These are phyloP conservation scores for Quercus variabilis DNA, from an alignment of 306 rosid species.

Conservation along the genomic window DNA sequence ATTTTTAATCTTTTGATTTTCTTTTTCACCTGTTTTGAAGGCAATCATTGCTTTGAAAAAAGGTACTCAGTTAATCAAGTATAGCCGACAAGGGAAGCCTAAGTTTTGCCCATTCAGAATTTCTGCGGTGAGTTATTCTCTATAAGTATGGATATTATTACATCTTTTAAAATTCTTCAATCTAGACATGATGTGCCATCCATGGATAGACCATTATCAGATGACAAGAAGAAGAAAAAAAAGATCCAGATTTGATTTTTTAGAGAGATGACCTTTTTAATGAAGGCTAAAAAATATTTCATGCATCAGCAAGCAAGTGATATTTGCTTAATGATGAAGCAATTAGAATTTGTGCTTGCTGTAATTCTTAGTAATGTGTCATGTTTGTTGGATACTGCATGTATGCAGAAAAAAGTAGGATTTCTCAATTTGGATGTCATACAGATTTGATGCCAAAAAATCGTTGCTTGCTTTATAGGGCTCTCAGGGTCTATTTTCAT, in stretches of 20 bases:
- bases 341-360: not conserved
- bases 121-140: constrained; percentile 56
- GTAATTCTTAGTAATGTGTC: not conserved
- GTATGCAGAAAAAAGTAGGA: no score
- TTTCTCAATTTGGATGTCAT: no score
- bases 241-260: not conserved
- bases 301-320: not conserved
- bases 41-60: constrained; percentile 62
- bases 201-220: not conserved
- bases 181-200: not conserved
- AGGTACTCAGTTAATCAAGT: constrained; percentile 79
- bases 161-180: not conserved
- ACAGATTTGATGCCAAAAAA: no score
- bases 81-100: constrained; percentile 83
- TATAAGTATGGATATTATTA: not conserved
- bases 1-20: constrained; percentile 10
- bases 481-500: no score
- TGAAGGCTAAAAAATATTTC: not conserved
- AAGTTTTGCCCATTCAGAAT: constrained; percentile 78
- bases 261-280: not conserved
- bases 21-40: constrained; percentile 47
- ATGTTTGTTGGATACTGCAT: no score
- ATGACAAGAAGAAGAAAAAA: not conserved
- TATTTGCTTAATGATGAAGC: not conserved
- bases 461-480: no score